phyloP scores from a whole-genome alignment of 257 asterid genomes.

The Ajuga chamaepitys region DNA sequence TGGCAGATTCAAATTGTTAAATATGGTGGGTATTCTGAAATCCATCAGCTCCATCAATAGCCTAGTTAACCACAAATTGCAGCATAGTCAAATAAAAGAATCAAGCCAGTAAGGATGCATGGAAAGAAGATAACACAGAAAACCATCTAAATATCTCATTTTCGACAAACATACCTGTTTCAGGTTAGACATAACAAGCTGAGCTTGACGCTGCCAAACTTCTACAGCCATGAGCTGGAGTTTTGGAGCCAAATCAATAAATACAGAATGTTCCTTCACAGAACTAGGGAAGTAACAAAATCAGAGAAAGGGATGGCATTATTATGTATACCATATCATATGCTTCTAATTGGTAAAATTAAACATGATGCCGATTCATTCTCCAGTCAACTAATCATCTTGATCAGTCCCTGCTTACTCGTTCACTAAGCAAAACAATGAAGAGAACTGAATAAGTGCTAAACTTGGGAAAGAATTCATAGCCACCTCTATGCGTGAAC shows the following conservation, averaged over 20 bases:
- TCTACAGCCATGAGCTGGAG: slow-evolving; percentile 79
- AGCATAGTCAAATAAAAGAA: slow-evolving; percentile 10
- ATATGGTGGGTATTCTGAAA: slow-evolving; percentile 83
- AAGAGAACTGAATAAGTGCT: background rate
- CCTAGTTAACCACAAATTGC: slow-evolving; percentile 39
- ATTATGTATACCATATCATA: background rate
- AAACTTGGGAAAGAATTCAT: background rate
- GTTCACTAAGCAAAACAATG: background rate
- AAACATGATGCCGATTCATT: background rate
- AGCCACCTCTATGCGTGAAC: background rate
- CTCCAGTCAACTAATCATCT: background rate
- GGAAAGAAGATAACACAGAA: slow-evolving; percentile 7
- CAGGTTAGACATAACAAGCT: slow-evolving; percentile 61
- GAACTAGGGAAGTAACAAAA: slow-evolving; percentile 69
- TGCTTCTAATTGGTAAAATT: background rate
- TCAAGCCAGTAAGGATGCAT: background rate
- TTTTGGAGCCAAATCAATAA: slow-evolving; percentile 91
- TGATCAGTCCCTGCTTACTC: background rate
- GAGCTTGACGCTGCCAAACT: slow-evolving; percentile 71
- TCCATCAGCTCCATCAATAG: slow-evolving; percentile 89
- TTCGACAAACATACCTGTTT: slow-evolving; percentile 46
- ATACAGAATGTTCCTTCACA: slow-evolving; percentile 69
- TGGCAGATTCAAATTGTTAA: slow-evolving; percentile 85
- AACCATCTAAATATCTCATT: background rate
- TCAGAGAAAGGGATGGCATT: slow-evolving; percentile 9